A percentile compares a stretch with the other conserved stretches of the same genome.
phyloP scores from a whole-genome alignment of 139 green algal genomes.

The Pseudopediastrum boryanum region DNA sequence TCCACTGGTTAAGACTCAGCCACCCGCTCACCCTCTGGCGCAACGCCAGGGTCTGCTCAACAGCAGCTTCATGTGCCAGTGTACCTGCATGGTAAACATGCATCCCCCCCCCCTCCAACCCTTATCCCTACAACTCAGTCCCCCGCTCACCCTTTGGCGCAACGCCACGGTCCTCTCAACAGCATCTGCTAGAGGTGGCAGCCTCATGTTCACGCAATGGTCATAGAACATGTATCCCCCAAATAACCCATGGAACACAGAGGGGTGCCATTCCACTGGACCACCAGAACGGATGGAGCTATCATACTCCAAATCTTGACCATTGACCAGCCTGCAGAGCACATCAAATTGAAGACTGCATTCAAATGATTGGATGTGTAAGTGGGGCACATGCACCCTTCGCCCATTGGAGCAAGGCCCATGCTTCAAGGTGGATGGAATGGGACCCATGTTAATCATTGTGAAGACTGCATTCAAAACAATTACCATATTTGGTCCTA shows the following conservation, averaged over 20 bases:
- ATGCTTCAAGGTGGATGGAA: background rate
- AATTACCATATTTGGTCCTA: background rate
- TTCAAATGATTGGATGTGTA: background rate
- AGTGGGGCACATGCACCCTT: background rate
- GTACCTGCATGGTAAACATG: background rate
- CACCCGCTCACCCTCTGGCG: too few species aligned
- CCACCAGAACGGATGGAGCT: background rate
- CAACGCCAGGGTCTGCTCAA: background rate
- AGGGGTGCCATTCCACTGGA: background rate
- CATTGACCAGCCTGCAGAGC: conserved; percentile 26
- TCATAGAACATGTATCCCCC: conserved; percentile 30
- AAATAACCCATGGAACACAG: conserved; percentile 31
- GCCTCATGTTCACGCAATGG: conserved; percentile 16
- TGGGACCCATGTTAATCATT: too few species aligned
- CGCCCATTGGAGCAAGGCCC: background rate
- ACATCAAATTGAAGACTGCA: background rate
- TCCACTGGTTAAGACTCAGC: background rate
- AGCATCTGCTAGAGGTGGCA: background rate
- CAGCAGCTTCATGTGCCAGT: background rate
- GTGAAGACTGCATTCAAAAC: background rate
- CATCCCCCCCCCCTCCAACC: background rate
- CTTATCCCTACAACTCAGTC: background rate
- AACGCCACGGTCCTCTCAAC: background rate
- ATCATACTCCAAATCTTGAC: conserved; percentile 16
- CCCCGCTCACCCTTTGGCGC: too few species aligned